These are phyloP conservation scores for Zostera marina DNA, from an alignment of 116 monocot species.

Conservation along the genomic window DNA sequence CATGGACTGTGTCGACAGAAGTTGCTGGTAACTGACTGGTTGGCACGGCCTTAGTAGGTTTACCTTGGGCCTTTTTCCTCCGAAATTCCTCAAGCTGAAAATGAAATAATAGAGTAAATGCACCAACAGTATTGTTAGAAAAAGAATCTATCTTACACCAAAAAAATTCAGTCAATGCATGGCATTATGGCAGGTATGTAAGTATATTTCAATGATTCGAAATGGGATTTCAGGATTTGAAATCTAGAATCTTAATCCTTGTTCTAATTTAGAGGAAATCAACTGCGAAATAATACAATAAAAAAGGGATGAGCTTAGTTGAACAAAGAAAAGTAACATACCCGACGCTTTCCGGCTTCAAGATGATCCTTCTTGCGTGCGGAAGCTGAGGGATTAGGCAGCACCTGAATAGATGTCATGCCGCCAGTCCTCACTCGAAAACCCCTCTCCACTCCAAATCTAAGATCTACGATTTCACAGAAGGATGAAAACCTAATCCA, in stretches of 20 bases:
- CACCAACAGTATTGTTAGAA: neutral
- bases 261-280: neutral
- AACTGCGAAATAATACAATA: neutral
- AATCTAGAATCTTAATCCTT: neutral
- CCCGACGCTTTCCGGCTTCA: conserved; percentile 24
- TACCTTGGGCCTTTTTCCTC: conserved; percentile 56
- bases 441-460: neutral
- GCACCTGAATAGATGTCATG: conserved; percentile 28
- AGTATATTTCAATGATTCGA: no score
- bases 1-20: conserved; percentile 25
- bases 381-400: conserved; percentile 8
- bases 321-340: neutral
- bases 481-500: neutral
- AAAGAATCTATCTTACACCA: neutral
- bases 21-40: conserved; percentile 23
- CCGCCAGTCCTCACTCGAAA: neutral
- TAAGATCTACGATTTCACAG: neutral
- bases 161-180: neutral
- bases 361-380: conserved; percentile 19
- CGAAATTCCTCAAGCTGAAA: conserved; percentile 83
- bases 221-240: no score
- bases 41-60: conserved; percentile 36
- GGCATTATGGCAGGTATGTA: no score
- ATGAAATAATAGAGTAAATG: neutral
- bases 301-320: neutral